These are phyloP conservation scores for Kodamaea alishanica DNA, from an alignment of 1,139 yeast genomes.

Conservation along the genomic window DNA sequence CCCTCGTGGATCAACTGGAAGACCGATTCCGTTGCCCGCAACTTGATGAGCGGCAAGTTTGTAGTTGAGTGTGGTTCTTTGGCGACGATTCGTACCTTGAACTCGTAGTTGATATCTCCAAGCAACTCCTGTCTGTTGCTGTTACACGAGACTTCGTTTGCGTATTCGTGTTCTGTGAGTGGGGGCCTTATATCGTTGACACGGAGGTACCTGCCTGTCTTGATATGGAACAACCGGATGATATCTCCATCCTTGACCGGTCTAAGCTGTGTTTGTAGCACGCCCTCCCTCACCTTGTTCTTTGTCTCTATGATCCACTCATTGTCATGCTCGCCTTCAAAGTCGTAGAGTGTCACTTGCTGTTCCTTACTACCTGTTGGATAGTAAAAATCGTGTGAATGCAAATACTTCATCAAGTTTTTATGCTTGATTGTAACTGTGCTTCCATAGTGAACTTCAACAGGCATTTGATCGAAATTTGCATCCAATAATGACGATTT, in stretches of 20 bases:
- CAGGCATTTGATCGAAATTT: conserved; percentile 34
- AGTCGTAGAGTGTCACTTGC: conserved; percentile 62
- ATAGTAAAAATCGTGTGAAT: conserved; percentile 58
- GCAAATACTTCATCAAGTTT: conserved; percentile 61
- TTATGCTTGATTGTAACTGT: conserved; percentile 63
- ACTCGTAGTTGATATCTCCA: conserved; percentile 53
- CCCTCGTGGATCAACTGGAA: conserved; percentile 61
- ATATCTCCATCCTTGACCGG: conserved; percentile 48
- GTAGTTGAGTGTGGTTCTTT: conserved; percentile 26
- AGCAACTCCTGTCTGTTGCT: conserved; percentile 45
- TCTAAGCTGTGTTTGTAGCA: conserved; percentile 27
- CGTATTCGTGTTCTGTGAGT: conserved; percentile 74
- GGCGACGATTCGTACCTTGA: conserved; percentile 39
- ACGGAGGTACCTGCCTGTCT: conserved; percentile 57
- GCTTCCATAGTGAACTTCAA: conserved; percentile 61
- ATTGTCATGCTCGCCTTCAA: conserved; percentile 51
- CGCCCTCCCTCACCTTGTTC: conserved; percentile 29
- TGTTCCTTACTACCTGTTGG: conserved; percentile 57
- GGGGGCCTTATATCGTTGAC: conserved; percentile 67
- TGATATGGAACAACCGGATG: conserved; percentile 59
- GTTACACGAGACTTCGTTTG: conserved; percentile 66
- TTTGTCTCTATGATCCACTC: conserved; percentile 63
- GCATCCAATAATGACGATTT: conserved; percentile 48
- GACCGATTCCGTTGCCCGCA: conserved; percentile 51
- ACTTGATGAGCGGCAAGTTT: conserved; percentile 35